Percentiles rank a stretch among this genome's conserved stretches.
phyloP scores from a whole-genome alignment of 2,329 filamentous ascomycete genomes.

The Shiraia bambusicola region DNA sequence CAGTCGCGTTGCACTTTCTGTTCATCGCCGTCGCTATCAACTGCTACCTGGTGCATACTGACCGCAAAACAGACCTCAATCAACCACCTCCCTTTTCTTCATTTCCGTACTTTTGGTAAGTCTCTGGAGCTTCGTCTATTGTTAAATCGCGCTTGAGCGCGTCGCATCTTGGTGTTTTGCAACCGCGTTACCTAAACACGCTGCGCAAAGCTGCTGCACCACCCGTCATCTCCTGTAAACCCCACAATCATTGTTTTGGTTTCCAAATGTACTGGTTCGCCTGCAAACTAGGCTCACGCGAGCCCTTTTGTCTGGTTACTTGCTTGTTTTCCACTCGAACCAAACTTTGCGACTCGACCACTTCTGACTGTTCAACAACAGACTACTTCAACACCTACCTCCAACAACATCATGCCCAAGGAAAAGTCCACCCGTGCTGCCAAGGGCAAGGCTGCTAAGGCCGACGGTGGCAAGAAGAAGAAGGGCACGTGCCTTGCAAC shows the following conservation, averaged over 20 bases:
- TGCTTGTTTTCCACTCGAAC: neutral
- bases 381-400: slow-evolving; percentile 10
- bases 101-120: slow-evolving; percentile 29
- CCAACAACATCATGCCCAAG: slow-evolving; percentile 63
- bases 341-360: slow-evolving; percentile 5
- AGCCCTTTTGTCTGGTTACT: slow-evolving; percentile 3
- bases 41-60: slow-evolving; percentile 27
- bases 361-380: slow-evolving; percentile 10
- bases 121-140: slow-evolving; percentile 24
- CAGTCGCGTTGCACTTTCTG: slow-evolving; percentile 35
- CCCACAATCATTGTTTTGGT: slow-evolving; percentile 8
- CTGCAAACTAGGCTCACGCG: slow-evolving; percentile 4
- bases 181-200: slow-evolving; percentile 28
- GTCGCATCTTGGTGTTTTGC: slow-evolving; percentile 36
- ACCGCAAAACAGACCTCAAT: slow-evolving; percentile 34
- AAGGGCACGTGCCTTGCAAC: slow-evolving; percentile 53
- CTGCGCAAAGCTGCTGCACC: slow-evolving; percentile 19
- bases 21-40: slow-evolving; percentile 31
- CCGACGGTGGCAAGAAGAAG: slow-evolving; percentile 65
- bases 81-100: slow-evolving; percentile 22
- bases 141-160: slow-evolving; percentile 32
- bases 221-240: slow-evolving; percentile 18
- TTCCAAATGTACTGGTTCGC: slow-evolving; percentile 4
- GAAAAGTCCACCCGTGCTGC: slow-evolving; percentile 60
- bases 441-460: slow-evolving; percentile 60